A percentile compares a stretch with the other conserved stretches of the same genome.
These are phyloP conservation scores for Talaromyces funiculosus DNA, from an alignment of 2,329 filamentous ascomycete genomes.

Conservation along the genomic window DNA sequence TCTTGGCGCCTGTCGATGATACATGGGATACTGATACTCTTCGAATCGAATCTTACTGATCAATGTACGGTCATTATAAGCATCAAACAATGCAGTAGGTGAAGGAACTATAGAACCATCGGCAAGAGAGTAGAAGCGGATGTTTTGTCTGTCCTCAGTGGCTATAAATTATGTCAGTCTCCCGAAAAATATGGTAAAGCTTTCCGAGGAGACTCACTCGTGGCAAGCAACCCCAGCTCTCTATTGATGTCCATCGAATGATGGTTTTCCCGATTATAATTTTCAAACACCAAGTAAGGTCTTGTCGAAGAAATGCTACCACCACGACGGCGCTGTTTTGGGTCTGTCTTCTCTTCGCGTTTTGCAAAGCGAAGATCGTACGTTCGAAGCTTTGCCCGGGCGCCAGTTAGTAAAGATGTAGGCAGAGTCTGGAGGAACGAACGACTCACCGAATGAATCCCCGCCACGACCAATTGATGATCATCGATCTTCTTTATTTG, in stretches of 20 bases:
- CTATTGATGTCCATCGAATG: conserved; percentile 33
- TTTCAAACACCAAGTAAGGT: conserved; percentile 33
- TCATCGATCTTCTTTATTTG: conserved; percentile 33
- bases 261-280: conserved; percentile 24
- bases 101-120: conserved; percentile 30
- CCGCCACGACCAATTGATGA: conserved; percentile 31
- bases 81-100: conserved; percentile 19
- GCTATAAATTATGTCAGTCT: conserved; percentile 18
- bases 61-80: conserved; percentile 17
- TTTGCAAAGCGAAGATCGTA: conserved; percentile 37
- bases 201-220: conserved; percentile 22
- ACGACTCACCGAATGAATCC: conserved; percentile 26
- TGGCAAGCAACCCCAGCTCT: conserved; percentile 35
- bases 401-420: not conserved
- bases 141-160: conserved; percentile 25
- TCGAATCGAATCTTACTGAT: conserved; percentile 33
- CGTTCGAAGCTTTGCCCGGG: conserved; percentile 31
- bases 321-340: conserved; percentile 25
- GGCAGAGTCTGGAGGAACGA: not conserved
- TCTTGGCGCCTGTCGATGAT: conserved; percentile 28
- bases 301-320: conserved; percentile 26
- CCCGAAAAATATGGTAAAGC: not conserved
- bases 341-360: conserved; percentile 17
- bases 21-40: conserved; percentile 19
- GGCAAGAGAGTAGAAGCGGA: conserved; percentile 35